Evolutionary conservation across 306 rosid genomes (phyloP).

Genomic region (Cucurbita pepo): DNA sequence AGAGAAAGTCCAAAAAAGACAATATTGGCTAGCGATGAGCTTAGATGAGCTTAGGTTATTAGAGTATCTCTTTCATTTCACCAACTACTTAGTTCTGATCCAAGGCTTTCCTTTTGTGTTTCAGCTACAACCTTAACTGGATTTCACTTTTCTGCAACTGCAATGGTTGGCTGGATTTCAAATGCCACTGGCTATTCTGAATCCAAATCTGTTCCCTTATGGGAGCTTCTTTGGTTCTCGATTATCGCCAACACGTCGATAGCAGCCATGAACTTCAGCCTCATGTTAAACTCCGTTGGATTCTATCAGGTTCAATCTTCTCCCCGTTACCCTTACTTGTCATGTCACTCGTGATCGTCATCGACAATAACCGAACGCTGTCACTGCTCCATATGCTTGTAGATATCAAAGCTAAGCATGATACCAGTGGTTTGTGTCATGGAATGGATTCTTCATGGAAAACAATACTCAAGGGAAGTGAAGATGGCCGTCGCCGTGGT

Average conservation of each 20-base stretch:
- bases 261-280: slow-evolving; percentile 39
- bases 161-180: slow-evolving; percentile 31
- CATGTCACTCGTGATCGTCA: background rate
- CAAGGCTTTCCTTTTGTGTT: background rate
- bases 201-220: slow-evolving; percentile 29
- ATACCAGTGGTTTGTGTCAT: slow-evolving; percentile 41
- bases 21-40: too few relatives aligned
- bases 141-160: slow-evolving; percentile 28
- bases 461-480: slow-evolving; percentile 35
- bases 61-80: too few relatives aligned
- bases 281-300: slow-evolving; percentile 43
- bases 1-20: rapidly evolving
- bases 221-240: slow-evolving; percentile 38
- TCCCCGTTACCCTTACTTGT: background rate
- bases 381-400: background rate
- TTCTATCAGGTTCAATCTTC: slow-evolving; percentile 27
- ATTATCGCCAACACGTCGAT: slow-evolving; percentile 29
- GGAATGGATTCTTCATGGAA: slow-evolving; percentile 45
- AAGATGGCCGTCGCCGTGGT: slow-evolving; percentile 35
- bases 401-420: slow-evolving; percentile 48
- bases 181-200: slow-evolving; percentile 29
- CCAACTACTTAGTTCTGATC: background rate
- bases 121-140: slow-evolving; percentile 42
- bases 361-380: background rate
- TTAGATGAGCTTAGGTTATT: too few relatives aligned